Evolutionary conservation across 2,329 filamentous ascomycete genomes (phyloP).

Genomic region (Colletotrichum horii): DNA sequence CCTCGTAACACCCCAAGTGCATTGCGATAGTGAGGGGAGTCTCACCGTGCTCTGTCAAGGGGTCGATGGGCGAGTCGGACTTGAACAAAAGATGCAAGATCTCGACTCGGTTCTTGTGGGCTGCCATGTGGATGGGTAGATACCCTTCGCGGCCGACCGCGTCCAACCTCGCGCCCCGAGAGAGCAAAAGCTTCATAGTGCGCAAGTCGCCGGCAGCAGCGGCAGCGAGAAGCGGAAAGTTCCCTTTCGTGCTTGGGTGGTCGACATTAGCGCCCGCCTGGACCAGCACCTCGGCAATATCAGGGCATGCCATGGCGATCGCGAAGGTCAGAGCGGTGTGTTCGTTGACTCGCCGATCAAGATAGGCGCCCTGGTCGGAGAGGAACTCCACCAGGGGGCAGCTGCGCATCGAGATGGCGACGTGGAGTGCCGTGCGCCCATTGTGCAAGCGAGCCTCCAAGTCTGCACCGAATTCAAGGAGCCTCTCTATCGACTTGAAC

Average conservation of each 20-base stretch:
- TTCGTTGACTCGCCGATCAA: constrained; percentile 21
- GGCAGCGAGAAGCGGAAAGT: constrained; percentile 39
- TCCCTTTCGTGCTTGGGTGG: constrained; percentile 16
- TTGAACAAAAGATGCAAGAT: constrained; percentile 25
- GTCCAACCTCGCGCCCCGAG: constrained; percentile 21
- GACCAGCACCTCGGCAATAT: constrained; percentile 26
- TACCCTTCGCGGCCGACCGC: constrained; percentile 20
- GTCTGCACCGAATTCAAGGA: constrained; percentile 27
- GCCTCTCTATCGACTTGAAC: constrained; percentile 15
- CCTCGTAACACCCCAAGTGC: constrained; percentile 23
- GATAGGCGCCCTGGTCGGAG: constrained; percentile 26
- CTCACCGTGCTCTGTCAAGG: constrained; percentile 25
- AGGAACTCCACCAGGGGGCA: constrained; percentile 24
- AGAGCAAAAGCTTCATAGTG: constrained; percentile 24
- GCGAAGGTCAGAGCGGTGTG: constrained; percentile 27
- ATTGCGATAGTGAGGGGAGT: constrained; percentile 27
- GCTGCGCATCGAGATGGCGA: constrained; percentile 25
- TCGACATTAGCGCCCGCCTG: constrained; percentile 25
- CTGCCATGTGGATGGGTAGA: constrained; percentile 29
- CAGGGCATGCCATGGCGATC: constrained; percentile 26
- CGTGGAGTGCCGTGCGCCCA: constrained; percentile 25
- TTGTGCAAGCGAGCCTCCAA: constrained; percentile 23
- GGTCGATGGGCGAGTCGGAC: constrained; percentile 24
- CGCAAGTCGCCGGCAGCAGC: constrained; percentile 51
- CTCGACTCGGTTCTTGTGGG: constrained; percentile 24